Conservation (phyloP, 2,329 filamentous ascomycete genomes). For the Seiridium cupressi region DNA sequence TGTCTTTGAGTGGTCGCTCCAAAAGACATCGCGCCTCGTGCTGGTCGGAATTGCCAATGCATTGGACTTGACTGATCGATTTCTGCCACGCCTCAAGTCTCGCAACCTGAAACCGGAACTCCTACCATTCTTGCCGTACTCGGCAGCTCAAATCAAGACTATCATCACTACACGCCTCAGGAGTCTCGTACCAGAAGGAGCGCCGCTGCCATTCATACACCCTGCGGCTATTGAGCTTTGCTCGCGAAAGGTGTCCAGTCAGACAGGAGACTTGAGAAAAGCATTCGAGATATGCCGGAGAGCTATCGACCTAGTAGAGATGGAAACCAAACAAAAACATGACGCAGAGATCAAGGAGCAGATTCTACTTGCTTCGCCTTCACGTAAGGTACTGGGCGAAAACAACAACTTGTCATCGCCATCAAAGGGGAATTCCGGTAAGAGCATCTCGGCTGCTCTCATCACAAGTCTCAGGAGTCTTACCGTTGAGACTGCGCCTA, state of each 20-base stretch:
- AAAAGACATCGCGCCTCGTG: conserved; percentile 74
- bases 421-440: conserved; percentile 31
- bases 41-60: conserved; percentile 95
- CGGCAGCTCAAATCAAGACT: conserved; percentile 78
- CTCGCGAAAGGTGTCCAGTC: conserved; percentile 89
- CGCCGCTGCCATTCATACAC: conserved; percentile 80
- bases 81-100: conserved; percentile 88
- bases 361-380: conserved; percentile 61
- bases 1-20: conserved; percentile 94
- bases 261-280: conserved; percentile 91
- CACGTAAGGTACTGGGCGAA: conserved; percentile 75
- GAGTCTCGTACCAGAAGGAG: conserved; percentile 62
- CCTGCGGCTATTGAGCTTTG: conserved; percentile 92
- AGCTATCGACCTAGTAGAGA: conserved; percentile 84
- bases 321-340: conserved; percentile 75
- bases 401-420: conserved; percentile 72
- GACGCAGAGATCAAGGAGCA: conserved; percentile 59
- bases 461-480: conserved; percentile 57
- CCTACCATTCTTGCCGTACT: conserved; percentile 91
- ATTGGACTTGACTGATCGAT: conserved; percentile 90
- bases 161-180: conserved; percentile 84
- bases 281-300: conserved; percentile 92
- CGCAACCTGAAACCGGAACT: conserved; percentile 88
- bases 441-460: conserved; percentile 46
- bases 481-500: conserved; percentile 77